Evolutionary conservation across 75 land plant genomes (phyloP).

Genomic region (Adiantum capillusveneris): DNA sequence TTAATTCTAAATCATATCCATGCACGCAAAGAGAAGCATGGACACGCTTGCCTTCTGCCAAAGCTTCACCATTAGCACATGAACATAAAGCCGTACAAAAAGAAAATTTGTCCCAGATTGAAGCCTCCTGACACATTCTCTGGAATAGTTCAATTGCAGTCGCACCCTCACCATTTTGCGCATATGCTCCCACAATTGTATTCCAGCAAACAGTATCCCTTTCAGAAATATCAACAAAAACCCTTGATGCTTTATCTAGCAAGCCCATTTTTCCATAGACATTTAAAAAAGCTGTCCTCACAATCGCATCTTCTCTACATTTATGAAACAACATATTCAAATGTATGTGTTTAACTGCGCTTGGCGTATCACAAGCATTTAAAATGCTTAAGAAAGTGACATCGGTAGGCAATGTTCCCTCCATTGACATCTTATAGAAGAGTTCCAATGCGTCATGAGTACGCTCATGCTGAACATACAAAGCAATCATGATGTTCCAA

Average conservation of each 20-base stretch:
- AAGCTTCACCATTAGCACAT: conserved; percentile 19
- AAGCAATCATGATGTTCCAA: conserved; percentile 18
- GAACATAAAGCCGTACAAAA: conserved; percentile 37
- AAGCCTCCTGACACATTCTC: conserved; percentile 10
- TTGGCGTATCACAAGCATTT: conserved; percentile 24
- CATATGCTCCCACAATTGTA: conserved; percentile 20
- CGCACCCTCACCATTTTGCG: not conserved
- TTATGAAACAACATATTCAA: conserved; percentile 31
- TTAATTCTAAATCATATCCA: conserved; percentile 26
- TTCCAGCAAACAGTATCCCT: conserved; percentile 17
- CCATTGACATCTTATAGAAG: conserved; percentile 12
- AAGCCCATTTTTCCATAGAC: conserved; percentile 29
- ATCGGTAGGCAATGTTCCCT: conserved; percentile 5
- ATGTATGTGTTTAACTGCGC: conserved; percentile 34
- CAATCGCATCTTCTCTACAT: conserved; percentile 17
- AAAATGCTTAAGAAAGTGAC: conserved; percentile 13
- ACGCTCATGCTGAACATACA: conserved; percentile 10
- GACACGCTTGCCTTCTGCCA: conserved; percentile 35
- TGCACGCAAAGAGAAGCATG: conserved; percentile 26
- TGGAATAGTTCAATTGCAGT: conserved; percentile 7
- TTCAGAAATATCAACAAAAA: conserved; percentile 23
- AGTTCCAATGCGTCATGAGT: not conserved
- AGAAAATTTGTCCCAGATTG: conserved; percentile 39
- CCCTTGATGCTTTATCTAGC: conserved; percentile 14
- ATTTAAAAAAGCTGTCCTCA: conserved; percentile 31